Evolutionary conservation across 2,329 filamentous ascomycete genomes (phyloP).

Genomic region (Cladophialophora yegresii): DNA sequence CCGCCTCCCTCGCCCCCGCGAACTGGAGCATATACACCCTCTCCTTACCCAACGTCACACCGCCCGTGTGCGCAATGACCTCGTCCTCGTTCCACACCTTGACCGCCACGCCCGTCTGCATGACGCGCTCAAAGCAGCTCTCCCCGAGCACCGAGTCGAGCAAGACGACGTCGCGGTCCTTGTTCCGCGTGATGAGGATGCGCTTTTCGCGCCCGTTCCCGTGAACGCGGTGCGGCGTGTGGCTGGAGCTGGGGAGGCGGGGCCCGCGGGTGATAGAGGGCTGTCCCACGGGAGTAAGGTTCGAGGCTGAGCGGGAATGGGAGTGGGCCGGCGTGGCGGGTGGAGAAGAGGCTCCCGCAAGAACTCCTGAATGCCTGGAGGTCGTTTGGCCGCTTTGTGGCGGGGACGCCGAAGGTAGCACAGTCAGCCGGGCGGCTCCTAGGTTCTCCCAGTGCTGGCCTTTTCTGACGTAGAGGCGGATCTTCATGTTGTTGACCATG

Average conservation of each 20-base stretch:
- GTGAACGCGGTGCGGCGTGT: slow-evolving; percentile 47
- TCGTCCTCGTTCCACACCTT: slow-evolving; percentile 81
- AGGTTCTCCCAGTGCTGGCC: slow-evolving; percentile 86
- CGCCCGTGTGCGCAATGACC: slow-evolving; percentile 57
- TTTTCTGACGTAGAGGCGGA: slow-evolving; percentile 76
- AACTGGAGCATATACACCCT: slow-evolving; percentile 68
- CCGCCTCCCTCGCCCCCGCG: slow-evolving; percentile 56
- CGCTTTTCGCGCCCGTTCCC: slow-evolving; percentile 77
- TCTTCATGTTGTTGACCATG: slow-evolving; percentile 73
- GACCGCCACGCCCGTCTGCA: slow-evolving; percentile 81
- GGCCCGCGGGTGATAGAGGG: slow-evolving; percentile 31
- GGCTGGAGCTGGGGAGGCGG: slow-evolving; percentile 34
- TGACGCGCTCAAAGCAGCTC: slow-evolving; percentile 80
- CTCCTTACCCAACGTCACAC: slow-evolving; percentile 60
- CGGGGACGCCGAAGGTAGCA: slow-evolving; percentile 64
- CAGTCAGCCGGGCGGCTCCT: slow-evolving; percentile 79
- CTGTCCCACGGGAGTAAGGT: slow-evolving; percentile 29
- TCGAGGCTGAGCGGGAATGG: slow-evolving; percentile 38
- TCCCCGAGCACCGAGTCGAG: slow-evolving; percentile 84
- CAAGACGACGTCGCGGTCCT: slow-evolving; percentile 61
- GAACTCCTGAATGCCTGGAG: slow-evolving; percentile 29
- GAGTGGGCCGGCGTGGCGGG: slow-evolving; percentile 21
- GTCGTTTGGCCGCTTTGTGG: slow-evolving; percentile 19
- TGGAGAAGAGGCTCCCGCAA: slow-evolving; percentile 33
- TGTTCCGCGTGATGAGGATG: slow-evolving; percentile 72